These are phyloP conservation scores for Ambrosia trifida DNA, from an alignment of 129 eudicot genomes.

Conservation along the genomic window DNA sequence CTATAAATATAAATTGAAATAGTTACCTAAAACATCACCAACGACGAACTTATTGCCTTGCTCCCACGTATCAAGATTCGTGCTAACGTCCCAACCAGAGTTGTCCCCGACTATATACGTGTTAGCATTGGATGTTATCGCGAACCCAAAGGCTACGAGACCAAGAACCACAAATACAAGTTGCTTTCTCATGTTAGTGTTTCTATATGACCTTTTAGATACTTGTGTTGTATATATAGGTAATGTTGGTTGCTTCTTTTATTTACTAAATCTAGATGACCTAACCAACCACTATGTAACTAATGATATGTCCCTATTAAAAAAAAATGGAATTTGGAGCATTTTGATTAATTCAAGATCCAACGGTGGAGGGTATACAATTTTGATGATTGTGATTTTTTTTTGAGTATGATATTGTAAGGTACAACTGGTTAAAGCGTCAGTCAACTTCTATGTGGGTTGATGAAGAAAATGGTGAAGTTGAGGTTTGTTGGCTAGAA, in stretches of 20 bases:
- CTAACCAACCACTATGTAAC: constrained; percentile 38
- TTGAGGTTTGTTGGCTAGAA: constrained; percentile 27
- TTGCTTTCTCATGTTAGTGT: constrained; percentile 38
- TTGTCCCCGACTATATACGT: constrained; percentile 73
- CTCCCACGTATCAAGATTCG: constrained; percentile 70
- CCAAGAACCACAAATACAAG: constrained; percentile 24
- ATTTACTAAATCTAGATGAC: constrained; percentile 28
- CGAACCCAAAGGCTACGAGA: constrained; percentile 33
- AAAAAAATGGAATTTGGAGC: background rate
- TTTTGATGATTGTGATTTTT: background rate
- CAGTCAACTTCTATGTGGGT: constrained; percentile 35
- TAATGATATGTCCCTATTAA: constrained; percentile 3
- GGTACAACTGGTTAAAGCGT: constrained; percentile 15
- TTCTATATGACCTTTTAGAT: constrained; percentile 23
- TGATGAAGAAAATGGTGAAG: constrained; percentile 25
- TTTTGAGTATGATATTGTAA: background rate
- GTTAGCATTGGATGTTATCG: constrained; percentile 57
- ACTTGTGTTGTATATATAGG: constrained; percentile 30
- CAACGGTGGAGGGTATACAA: background rate
- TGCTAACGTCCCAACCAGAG: constrained; percentile 94
- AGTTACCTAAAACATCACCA: constrained; percentile 74
- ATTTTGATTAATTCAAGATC: background rate
- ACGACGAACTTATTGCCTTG: constrained; percentile 55
- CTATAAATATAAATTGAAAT: background rate
- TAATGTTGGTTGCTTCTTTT: constrained; percentile 26